Evolutionary conservation across 2,329 filamentous ascomycete species (phyloP).

Genomic region (Fusarium zealandicum): DNA sequence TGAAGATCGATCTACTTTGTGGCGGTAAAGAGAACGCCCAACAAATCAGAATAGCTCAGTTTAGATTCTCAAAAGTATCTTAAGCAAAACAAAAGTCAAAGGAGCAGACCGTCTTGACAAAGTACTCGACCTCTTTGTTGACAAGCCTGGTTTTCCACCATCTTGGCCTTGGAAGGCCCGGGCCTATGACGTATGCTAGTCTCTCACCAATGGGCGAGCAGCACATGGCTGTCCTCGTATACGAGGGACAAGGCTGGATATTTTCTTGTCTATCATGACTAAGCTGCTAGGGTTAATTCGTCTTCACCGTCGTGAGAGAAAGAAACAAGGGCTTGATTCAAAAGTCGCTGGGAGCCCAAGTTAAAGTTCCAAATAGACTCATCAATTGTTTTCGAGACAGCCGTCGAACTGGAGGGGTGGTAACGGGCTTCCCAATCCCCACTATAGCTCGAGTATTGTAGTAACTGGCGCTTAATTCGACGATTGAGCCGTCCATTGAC

Average conservation of each 20-base stretch:
- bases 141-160: slow-evolving; percentile 22
- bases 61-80: neutral
- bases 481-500: slow-evolving; percentile 2
- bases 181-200: slow-evolving; percentile 30
- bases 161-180: slow-evolving; percentile 32
- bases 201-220: slow-evolving; percentile 25
- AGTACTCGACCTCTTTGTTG: slow-evolving; percentile 16
- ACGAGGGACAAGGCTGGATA: slow-evolving; percentile 23
- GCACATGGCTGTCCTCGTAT: slow-evolving; percentile 26
- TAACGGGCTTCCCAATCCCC: slow-evolving; percentile 5
- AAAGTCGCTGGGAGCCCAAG: slow-evolving; percentile 4
- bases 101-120: neutral
- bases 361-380: neutral
- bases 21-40: slow-evolving; percentile 1
- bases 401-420: slow-evolving; percentile 29
- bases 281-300: neutral
- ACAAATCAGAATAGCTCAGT: neutral
- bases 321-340: neutral
- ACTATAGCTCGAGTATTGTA: slow-evolving; percentile 9
- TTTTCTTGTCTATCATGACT: slow-evolving; percentile 3
- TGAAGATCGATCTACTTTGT: neutral
- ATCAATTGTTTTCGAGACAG: slow-evolving; percentile 11
- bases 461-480: slow-evolving; percentile 9
- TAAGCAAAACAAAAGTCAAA: neutral
- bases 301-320: neutral